These are phyloP conservation scores for Leptomonas pyrrhocoris DNA, from an alignment of 208 protist species.

Conservation along the genomic window DNA sequence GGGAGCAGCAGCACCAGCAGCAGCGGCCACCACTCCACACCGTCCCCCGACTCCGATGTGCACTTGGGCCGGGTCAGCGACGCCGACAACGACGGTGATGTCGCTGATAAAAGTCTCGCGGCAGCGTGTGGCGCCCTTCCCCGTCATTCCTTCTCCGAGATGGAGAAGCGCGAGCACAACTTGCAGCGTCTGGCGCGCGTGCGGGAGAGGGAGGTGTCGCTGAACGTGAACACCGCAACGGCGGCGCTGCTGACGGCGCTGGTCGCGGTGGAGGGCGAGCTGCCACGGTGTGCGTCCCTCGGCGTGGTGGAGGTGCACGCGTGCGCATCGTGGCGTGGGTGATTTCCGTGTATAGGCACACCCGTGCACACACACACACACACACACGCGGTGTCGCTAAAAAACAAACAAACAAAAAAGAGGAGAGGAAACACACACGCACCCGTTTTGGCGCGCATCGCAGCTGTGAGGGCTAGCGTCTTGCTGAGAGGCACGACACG, in stretches of 20 bases:
- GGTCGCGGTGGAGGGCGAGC: constrained; percentile 23
- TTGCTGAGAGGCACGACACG: too few species aligned
- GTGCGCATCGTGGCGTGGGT: not conserved
- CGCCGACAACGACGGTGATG: not conserved
- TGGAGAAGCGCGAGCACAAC: constrained; percentile 17
- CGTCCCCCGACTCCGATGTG: too few species aligned
- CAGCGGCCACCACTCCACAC: too few species aligned
- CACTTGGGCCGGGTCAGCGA: not conserved
- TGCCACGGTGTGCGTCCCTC: not conserved
- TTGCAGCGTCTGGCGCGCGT: constrained; percentile 32
- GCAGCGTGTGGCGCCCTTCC: not conserved
- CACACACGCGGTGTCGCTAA: too few species aligned
- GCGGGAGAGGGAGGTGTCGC: constrained; percentile 58
- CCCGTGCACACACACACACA: too few species aligned
- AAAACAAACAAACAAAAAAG: too few species aligned
- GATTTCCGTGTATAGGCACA: too few species aligned
- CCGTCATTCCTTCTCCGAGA: not conserved
- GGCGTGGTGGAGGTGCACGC: constrained; percentile 15
- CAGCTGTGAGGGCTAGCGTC: too few species aligned
- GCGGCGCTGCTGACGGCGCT: constrained; percentile 60
- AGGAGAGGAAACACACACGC: too few species aligned
- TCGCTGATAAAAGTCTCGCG: not conserved
- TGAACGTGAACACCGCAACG: constrained; percentile 84
- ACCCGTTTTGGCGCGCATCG: too few species aligned
- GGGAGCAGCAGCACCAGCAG: not conserved